Percentiles rank a stretch among this genome's conserved stretches.
Conservation (phyloP, 768 basidiomycete species). For the Neoboletus brunneissimus region DNA sequence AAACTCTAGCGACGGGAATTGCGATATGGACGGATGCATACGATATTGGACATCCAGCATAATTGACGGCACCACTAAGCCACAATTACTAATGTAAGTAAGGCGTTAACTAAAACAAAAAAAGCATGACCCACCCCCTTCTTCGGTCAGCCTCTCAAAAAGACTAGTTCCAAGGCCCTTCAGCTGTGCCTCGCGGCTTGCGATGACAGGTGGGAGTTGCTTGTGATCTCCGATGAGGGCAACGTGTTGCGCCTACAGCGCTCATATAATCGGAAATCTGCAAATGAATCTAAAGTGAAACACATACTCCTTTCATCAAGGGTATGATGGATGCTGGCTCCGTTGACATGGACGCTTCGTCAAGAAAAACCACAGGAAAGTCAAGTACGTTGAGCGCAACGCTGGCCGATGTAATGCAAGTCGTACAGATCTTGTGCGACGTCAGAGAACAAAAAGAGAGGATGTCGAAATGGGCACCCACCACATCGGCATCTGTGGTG, state of each 20-base stretch:
- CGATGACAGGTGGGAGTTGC: constrained; percentile 87
- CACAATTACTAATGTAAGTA: constrained; percentile 9
- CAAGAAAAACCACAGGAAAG: constrained; percentile 90
- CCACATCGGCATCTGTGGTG: constrained; percentile 68
- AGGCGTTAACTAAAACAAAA: background rate
- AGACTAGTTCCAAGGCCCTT: constrained; percentile 77
- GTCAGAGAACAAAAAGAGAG: constrained; percentile 7
- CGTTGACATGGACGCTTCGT: constrained; percentile 96
- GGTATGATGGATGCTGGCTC: constrained; percentile 91
- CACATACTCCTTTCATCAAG: constrained; percentile 87
- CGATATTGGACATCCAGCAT: constrained; percentile 96
- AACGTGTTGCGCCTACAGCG: constrained; percentile 67
- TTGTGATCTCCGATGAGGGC: constrained; percentile 97
- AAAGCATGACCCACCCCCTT: constrained; percentile 57
- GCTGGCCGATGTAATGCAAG: constrained; percentile 77
- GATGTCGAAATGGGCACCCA: constrained; percentile 36
- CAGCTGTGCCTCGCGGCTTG: constrained; percentile 68
- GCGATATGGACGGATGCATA: constrained; percentile 90
- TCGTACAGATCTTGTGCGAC: constrained; percentile 72
- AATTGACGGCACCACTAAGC: constrained; percentile 74
- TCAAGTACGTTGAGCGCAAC: constrained; percentile 66
- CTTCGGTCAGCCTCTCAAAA: constrained; percentile 86
- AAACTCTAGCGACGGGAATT: constrained; percentile 83
- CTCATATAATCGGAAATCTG: constrained; percentile 13
- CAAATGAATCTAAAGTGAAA: constrained; percentile 6